phyloP scores from a whole-genome alignment of 208 protist genomes.

The Strigomonas culicis region DNA sequence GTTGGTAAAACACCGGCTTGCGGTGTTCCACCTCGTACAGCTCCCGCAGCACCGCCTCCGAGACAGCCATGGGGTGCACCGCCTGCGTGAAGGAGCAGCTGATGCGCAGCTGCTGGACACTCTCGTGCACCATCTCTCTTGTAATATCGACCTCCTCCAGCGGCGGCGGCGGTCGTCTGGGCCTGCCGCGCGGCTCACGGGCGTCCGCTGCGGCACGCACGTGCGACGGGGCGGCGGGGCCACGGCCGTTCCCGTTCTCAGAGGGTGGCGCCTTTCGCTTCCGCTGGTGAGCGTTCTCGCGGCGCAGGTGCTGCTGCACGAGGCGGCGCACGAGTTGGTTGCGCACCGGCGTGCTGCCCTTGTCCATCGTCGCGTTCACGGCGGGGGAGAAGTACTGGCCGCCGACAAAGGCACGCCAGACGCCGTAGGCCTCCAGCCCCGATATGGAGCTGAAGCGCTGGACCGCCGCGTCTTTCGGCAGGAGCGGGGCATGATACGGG shows the following conservation, averaged over 20 bases:
- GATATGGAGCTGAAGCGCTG: conserved; percentile 42
- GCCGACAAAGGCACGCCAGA: conserved; percentile 81
- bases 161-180: conserved; percentile 1
- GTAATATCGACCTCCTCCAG: conserved; percentile 17
- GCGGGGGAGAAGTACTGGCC: conserved; percentile 65
- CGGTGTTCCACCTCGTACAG: conserved; percentile 39
- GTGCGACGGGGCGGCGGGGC: too few species aligned
- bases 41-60: conserved; percentile 41
- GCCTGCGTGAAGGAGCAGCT: conserved; percentile 70
- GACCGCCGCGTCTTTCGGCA: conserved; percentile 53
- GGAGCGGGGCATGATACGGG: conserved; percentile 76
- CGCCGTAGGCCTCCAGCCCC: conserved; percentile 53
- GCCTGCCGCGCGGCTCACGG: conserved; percentile 1
- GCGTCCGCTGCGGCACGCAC: neutral
- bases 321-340: conserved; percentile 60
- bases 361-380: conserved; percentile 70
- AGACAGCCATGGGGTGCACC: conserved; percentile 48
- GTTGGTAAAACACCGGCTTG: conserved; percentile 16
- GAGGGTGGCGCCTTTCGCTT: neutral
- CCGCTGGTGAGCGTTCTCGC: neutral
- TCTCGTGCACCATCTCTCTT: conserved; percentile 25
- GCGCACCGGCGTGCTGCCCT: conserved; percentile 54
- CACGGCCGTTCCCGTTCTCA: too few species aligned
- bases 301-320: conserved; percentile 17
- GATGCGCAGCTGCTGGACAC: conserved; percentile 35